Evolutionary conservation across 306 rosid species (phyloP).

Genomic region (Quercus glauca): DNA sequence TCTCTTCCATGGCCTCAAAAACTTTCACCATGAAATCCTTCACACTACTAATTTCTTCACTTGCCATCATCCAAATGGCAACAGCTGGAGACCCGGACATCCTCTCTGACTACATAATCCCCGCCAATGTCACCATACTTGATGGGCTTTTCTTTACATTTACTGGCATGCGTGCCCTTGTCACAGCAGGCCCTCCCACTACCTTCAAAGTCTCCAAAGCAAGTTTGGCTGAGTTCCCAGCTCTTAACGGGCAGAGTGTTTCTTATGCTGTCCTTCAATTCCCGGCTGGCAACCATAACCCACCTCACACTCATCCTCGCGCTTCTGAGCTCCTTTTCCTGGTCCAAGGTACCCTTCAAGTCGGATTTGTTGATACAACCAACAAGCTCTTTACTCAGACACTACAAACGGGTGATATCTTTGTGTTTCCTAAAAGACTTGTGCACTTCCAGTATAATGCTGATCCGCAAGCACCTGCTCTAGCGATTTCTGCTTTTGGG

Average conservation of each 20-base stretch:
- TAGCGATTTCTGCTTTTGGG: too few relatives aligned
- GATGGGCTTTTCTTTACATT: constrained; percentile 51
- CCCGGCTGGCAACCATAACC: constrained; percentile 33
- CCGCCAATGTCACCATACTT: background rate
- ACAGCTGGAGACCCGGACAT: constrained; percentile 44
- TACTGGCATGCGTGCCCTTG: constrained; percentile 30
- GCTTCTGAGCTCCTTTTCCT: too few relatives aligned
- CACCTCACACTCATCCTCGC: constrained; percentile 25
- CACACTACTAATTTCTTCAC: background rate
- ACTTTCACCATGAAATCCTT: too few relatives aligned
- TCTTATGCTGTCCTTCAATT: constrained; percentile 19
- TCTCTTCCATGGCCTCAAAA: background rate
- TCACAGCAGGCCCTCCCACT: background rate
- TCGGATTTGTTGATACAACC: too few relatives aligned
- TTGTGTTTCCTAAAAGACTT: too few relatives aligned
- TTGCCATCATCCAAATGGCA: constrained; percentile 26
- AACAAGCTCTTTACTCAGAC: too few relatives aligned
- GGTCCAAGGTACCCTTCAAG: too few relatives aligned
- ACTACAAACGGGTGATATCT: too few relatives aligned
- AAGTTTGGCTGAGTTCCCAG: constrained; percentile 38
- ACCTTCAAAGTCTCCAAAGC: constrained; percentile 37
- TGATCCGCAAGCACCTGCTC: too few relatives aligned
- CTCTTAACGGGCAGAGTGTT: constrained; percentile 27
- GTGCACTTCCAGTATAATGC: too few relatives aligned
- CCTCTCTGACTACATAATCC: constrained; percentile 37